Percentiles rank a stretch among this genome's conserved stretches.
phyloP scores from a whole-genome alignment of 2,329 filamentous ascomycete genomes.

The Sclerotinia nivalis region DNA sequence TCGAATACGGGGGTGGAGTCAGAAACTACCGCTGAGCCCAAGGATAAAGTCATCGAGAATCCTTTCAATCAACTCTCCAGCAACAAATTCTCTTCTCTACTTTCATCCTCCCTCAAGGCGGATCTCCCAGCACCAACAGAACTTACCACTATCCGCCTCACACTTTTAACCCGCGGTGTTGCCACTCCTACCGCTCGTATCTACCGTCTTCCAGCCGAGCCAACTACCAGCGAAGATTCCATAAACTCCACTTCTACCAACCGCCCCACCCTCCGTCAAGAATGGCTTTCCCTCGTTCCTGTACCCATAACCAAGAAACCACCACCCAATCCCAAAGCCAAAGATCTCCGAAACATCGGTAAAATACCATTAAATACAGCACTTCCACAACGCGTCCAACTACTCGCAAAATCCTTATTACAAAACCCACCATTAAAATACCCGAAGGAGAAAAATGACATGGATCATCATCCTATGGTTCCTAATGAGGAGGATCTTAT shows the following conservation, averaged over 20 bases:
- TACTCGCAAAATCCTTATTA: slow-evolving; percentile 52
- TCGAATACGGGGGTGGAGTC: neutral
- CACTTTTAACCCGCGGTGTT: slow-evolving; percentile 68
- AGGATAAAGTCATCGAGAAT: neutral
- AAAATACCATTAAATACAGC: slow-evolving; percentile 39
- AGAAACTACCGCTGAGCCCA: neutral
- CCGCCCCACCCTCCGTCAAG: slow-evolving; percentile 54
- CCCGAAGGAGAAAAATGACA: slow-evolving; percentile 37
- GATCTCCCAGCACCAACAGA: slow-evolving; percentile 43
- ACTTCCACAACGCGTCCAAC: slow-evolving; percentile 41
- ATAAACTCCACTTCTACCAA: slow-evolving; percentile 20
- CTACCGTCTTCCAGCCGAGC: slow-evolving; percentile 68
- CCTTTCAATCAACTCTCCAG: slow-evolving; percentile 30
- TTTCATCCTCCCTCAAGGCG: slow-evolving; percentile 32
- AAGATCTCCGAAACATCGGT: slow-evolving; percentile 24
- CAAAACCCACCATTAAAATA: slow-evolving; percentile 46
- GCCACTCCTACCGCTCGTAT: slow-evolving; percentile 74
- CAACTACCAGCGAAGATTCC: slow-evolving; percentile 44
- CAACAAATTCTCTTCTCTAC: slow-evolving; percentile 31
- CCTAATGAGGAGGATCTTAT: slow-evolving; percentile 75
- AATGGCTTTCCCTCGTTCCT: slow-evolving; percentile 68
- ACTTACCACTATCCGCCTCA: slow-evolving; percentile 65
- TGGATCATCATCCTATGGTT: slow-evolving; percentile 61
- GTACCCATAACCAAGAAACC: slow-evolving; percentile 31
- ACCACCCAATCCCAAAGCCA: slow-evolving; percentile 33